These are phyloP conservation scores for Herpetomonas samuelpessoai DNA, from an alignment of 208 protist genomes.

Conservation along the genomic window DNA sequence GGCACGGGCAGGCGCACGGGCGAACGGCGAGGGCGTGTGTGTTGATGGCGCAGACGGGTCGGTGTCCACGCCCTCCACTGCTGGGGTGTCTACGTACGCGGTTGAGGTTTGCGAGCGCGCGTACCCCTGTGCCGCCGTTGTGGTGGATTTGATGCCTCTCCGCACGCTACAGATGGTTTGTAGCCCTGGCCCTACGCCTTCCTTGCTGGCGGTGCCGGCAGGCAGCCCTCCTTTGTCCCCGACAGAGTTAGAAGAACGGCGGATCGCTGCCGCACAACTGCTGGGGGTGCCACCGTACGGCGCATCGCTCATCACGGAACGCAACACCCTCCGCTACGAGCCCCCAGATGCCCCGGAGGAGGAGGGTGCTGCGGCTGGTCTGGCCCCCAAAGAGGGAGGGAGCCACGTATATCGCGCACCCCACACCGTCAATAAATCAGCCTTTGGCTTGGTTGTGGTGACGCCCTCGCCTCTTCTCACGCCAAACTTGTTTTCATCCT, in stretches of 20 bases:
- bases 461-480: neutral
- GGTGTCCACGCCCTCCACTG: neutral
- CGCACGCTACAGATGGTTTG: too few relatives aligned
- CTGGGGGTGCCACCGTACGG: neutral
- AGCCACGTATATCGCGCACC: neutral
- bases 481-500: neutral
- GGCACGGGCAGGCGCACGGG: too few relatives aligned
- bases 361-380: neutral
- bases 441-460: neutral
- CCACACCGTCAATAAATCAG: neutral
- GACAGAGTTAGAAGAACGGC: too few relatives aligned
- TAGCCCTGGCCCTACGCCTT: too few relatives aligned
- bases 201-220: too few relatives aligned
- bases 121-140: constrained; percentile 13
- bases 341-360: neutral
- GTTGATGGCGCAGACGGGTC: neutral
- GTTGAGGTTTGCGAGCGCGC: neutral
- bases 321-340: constrained; percentile 10
- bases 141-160: constrained; percentile 13
- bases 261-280: too few relatives aligned
- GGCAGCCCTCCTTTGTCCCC: too few relatives aligned
- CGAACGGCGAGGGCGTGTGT: neutral
- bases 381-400: too few relatives aligned
- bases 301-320: constrained; percentile 1
- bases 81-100: neutral